Conservation (phyloP, 2,329 filamentous ascomycete species). For the Metarhizium humberi region DNA sequence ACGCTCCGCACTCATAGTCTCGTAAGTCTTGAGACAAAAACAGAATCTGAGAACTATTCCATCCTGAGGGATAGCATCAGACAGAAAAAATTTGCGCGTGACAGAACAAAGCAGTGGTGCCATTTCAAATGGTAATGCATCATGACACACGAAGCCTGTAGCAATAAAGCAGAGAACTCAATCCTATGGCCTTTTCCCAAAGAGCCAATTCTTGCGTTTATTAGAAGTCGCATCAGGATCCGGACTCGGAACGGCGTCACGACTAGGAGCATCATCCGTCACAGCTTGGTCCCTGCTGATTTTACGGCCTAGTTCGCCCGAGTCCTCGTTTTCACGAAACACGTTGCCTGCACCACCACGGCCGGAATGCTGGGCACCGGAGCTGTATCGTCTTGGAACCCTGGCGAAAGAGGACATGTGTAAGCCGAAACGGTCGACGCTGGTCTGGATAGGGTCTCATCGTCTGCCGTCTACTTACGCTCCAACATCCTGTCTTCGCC, state of each 20-base stretch:
- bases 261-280: conserved; percentile 17
- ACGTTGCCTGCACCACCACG: conserved; percentile 70
- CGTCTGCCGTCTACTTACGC: conserved; percentile 37
- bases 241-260: background rate
- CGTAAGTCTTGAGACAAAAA: no score
- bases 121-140: background rate
- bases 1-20: no score
- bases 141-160: background rate
- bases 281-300: conserved; percentile 22
- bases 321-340: conserved; percentile 38
- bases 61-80: no score
- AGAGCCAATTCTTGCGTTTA: conserved; percentile 40
- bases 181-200: conserved; percentile 36
- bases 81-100: no score
- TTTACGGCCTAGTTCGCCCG: conserved; percentile 20
- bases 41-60: no score
- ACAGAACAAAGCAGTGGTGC: background rate
- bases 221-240: conserved; percentile 17
- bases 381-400: conserved; percentile 45
- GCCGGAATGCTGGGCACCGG: conserved; percentile 56
- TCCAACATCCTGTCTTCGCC: conserved; percentile 74
- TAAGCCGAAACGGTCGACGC: conserved; percentile 2
- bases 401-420: conserved; percentile 20
- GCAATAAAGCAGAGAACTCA: background rate
- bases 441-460: background rate